These are phyloP conservation scores for Alnus rubra DNA, from an alignment of 306 rosid species.

Conservation along the genomic window DNA sequence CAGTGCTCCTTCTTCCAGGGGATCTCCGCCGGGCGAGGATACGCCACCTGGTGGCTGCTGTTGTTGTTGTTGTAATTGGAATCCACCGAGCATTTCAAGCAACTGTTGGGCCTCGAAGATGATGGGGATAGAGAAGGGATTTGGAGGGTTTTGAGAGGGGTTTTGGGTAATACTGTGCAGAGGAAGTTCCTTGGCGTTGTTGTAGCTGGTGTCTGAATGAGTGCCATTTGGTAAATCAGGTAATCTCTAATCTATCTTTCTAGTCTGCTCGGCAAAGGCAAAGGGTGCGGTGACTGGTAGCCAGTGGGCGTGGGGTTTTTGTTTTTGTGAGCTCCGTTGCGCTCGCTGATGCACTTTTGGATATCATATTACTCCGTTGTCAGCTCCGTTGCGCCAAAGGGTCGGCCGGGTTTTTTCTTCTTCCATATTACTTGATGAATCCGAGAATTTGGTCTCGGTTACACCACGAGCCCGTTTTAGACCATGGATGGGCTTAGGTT, in stretches of 20 bases:
- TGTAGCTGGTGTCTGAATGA: slow-evolving; percentile 34
- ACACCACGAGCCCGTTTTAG: no score
- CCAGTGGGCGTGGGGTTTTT: background rate
- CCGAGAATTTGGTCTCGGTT: no score
- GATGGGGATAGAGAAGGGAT: slow-evolving; percentile 9
- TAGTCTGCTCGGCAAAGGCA: background rate
- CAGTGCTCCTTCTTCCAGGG: slow-evolving; percentile 89
- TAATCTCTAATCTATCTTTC: background rate
- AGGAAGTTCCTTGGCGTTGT: slow-evolving; percentile 18
- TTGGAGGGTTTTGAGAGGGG: slow-evolving; percentile 15
- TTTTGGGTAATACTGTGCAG: slow-evolving; percentile 18
- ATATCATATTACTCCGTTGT: no score
- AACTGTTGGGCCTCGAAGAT: slow-evolving; percentile 9
- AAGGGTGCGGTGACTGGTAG: no score
- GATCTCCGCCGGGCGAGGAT: slow-evolving; percentile 70
- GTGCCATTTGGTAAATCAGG: slow-evolving; percentile 36
- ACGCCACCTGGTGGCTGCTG: slow-evolving; percentile 29
- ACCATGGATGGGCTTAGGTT: background rate
- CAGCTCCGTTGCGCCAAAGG: background rate
- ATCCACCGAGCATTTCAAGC: slow-evolving; percentile 51
- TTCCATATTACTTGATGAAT: no score
- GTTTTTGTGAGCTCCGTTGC: background rate
- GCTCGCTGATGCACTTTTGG: background rate
- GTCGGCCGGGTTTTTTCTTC: background rate
- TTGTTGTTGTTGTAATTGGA: slow-evolving; percentile 25